Base-by-base conservation (phyloP, 169 alveolate species). In the Cyclospora cayetanensis region DNA sequence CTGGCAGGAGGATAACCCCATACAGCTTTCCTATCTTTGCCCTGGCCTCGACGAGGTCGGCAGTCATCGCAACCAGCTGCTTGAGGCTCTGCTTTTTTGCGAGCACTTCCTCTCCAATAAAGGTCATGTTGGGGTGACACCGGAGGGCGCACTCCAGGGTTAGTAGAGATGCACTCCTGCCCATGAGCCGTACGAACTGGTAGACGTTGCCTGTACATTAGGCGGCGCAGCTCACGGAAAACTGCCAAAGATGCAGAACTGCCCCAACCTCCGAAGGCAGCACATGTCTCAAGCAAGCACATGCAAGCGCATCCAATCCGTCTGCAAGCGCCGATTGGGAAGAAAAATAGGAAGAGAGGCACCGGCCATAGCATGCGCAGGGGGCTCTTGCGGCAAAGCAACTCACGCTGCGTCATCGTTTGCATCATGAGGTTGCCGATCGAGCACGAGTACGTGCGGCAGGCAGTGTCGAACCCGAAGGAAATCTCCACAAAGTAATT, bases 381-480 rank as follows among this genome's bases (percentile, higher is more conserved):
- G 18, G 18, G 60, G 25, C 25, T 9, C 60, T 9, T 50, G 18
- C 18, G 25, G 60, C 18, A 50, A 50, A 50, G 60, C 9, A 18
- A n/a, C 91, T 18, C 31, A 84, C 91, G 37, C 7, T 70, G 27
- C 27, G 93, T 90, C 39, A 43, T 46, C 50, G 84, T 98, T 91
- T 98, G 99, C 25, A 97, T 95, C 86, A 98, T 97, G 50, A 97
- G 95, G 93, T 97, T 97, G 63, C 99, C 99, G 34, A 99, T 98
- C 37, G 97, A 92, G 90, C 98, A 99, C 74, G 99, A 96, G 92
- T 99, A 99, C 25, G 99, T 97, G 84, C 97, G 97, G 46, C 99
- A 98, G 22, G 99, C 99, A n/a, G 99, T 98, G 95, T 99, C 99
- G 91, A 98, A 98, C 18, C 99, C 99, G 95, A 99, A 99, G 65